A percentile compares a stretch with the other conserved stretches of the same genome.
Conservation (phyloP, 2,329 filamentous ascomycete genomes). For the Stylonectria norvegica region DNA sequence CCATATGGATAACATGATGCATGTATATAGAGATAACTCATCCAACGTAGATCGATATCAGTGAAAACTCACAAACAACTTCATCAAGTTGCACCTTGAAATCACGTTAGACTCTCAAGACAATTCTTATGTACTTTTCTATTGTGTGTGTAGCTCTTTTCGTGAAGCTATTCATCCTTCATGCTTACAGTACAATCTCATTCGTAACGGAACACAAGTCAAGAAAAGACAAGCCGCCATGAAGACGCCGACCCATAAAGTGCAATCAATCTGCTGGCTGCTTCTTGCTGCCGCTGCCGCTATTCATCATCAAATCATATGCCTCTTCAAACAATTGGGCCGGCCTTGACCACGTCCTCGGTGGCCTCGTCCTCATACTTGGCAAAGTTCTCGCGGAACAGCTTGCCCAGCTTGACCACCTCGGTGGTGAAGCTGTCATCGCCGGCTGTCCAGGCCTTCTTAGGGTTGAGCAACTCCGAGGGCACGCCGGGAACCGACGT, state of each 20-base stretch:
- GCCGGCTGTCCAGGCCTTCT: conserved; percentile 84
- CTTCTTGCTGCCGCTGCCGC: conserved; percentile 15
- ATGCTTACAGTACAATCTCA: conserved; percentile 28
- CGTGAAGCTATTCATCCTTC: conserved; percentile 23
- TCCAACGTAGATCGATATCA: too few relatives aligned
- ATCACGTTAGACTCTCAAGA: neutral
- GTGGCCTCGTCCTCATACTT: conserved; percentile 88
- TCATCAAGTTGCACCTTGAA: neutral
- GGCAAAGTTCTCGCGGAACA: conserved; percentile 97
- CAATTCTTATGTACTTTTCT: conserved; percentile 28
- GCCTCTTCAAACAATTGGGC: conserved; percentile 40
- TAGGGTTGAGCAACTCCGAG: conserved; percentile 88
- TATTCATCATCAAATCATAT: neutral
- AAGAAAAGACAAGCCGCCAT: conserved; percentile 29
- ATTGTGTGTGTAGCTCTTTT: conserved; percentile 24
- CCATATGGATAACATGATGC: too few relatives aligned
- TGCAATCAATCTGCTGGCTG: too few relatives aligned
- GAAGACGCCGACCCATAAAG: conserved; percentile 28
- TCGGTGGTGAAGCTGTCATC: conserved; percentile 78
- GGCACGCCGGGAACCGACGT: conserved; percentile 87
- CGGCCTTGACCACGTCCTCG: conserved; percentile 69
- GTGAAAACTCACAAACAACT: too few relatives aligned
- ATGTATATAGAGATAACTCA: too few relatives aligned
- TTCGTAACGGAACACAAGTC: conserved; percentile 17
- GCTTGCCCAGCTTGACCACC: conserved; percentile 81